phyloP scores from a whole-genome alignment of 345 rosid species.

The Pistacia atlantica region DNA sequence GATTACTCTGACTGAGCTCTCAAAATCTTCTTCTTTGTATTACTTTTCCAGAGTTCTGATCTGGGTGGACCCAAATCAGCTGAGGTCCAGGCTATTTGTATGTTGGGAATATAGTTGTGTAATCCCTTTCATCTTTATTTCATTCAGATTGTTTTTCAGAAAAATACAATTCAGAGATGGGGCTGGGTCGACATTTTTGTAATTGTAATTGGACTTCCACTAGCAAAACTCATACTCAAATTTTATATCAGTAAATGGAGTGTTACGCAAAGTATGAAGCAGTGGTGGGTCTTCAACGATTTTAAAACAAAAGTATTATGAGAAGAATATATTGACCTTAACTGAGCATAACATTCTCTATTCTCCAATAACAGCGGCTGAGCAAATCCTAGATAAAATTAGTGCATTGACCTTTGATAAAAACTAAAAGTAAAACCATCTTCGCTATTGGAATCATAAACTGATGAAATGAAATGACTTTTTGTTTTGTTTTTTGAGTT shows the following conservation, averaged over 20 bases:
- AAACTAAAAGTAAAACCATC: neutral
- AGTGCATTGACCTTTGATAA: neutral
- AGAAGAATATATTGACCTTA: neutral
- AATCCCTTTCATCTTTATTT: slow-evolving; percentile 37
- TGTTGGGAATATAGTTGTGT: slow-evolving; percentile 28
- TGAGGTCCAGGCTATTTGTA: slow-evolving; percentile 25
- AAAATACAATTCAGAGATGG: neutral
- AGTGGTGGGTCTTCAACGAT: neutral
- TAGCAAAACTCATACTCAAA: neutral
- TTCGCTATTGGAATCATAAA: neutral
- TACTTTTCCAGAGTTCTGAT: slow-evolving; percentile 14
- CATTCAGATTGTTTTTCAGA: neutral
- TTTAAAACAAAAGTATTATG: neutral
- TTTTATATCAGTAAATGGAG: too few species aligned
- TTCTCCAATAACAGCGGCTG: slow-evolving; percentile 1
- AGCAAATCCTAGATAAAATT: slow-evolving; percentile 1
- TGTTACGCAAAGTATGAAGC: neutral
- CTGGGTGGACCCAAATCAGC: slow-evolving; percentile 28
- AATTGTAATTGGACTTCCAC: neutral
- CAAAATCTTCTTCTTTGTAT: neutral
- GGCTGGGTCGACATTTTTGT: neutral
- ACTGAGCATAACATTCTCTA: neutral
- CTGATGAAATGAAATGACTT: neutral
- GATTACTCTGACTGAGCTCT: slow-evolving; percentile 31
- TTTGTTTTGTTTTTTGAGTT: too few species aligned